Base-by-base conservation (phyloP, 2,329 filamentous ascomycete species). In the Colletotrichum filicis region DNA sequence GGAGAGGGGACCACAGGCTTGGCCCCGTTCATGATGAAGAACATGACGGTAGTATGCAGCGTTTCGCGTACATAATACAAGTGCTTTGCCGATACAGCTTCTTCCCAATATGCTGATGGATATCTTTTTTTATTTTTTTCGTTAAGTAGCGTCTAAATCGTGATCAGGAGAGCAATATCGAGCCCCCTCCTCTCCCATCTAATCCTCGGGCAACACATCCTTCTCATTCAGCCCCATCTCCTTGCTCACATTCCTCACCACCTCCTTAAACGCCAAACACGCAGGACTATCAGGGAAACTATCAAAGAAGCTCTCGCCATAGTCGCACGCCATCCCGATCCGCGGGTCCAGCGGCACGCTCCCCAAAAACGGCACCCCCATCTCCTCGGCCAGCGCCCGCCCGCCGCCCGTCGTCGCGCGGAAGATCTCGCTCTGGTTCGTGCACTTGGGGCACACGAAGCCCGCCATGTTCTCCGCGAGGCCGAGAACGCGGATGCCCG, bases 401-500 rank as follows among this genome's bases (percentile, higher is more conserved):
- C 94, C 97, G 24, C 97, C 97, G 9, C 97, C 97, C 0, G 97
- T 99, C 11, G 94, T 97, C 12, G 97, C 92, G 77, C 91, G 89
- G 86, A 99, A 99, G 62, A 99, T 98, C 81, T 97, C 91, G 78
- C 89, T 92, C 80, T 91, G 87, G 76, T 95, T 92, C 67, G 91
- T 94, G 83, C 97, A 99, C 69, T 94, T 96, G 11, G 95, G 95
- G 80, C 97, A 99, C 66, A 99, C 95, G 78, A 98, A 99, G 4
- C 95, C 95, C 71, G 92, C 94, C 97, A 99, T 99, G 80, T 99
- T 99, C 86, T 99, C 97, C 19, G 98, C 97, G 53, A 99, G 87
- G 0, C 97, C 97, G 4, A 99, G 83, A 7, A 99, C 91, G 60
- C 88, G 89, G 76, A 99, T 98, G 4, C 94, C 95, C 0, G 97